phyloP scores from a whole-genome alignment of 768 basidiomycete species.

The Pulveroboletus sp. region DNA sequence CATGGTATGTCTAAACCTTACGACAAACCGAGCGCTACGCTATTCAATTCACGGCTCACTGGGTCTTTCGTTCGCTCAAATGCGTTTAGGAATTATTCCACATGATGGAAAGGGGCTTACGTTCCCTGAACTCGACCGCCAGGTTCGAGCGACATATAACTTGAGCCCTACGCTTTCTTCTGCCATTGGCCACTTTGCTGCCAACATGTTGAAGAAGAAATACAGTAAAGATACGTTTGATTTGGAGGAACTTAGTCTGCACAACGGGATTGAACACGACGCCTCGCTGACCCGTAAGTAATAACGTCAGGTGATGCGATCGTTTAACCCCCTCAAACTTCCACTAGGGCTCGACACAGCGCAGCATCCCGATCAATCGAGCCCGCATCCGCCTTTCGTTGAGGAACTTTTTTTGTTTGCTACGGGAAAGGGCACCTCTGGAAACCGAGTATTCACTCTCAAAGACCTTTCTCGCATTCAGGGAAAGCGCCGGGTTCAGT shows the following conservation, averaged over 20 bases:
- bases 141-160: constrained; percentile 57
- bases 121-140: constrained; percentile 39
- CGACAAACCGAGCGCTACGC: constrained; percentile 32
- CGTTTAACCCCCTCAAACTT: neutral
- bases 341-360: constrained; percentile 50
- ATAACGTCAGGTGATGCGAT: neutral
- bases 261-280: neutral
- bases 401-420: constrained; percentile 54
- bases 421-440: constrained; percentile 51
- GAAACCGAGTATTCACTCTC: constrained; percentile 45
- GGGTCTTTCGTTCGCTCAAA: neutral
- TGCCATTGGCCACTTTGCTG: constrained; percentile 55
- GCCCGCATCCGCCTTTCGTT: constrained; percentile 45
- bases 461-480: constrained; percentile 55
- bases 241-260: constrained; percentile 39
- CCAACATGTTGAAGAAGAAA: constrained; percentile 51
- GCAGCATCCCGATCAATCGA: constrained; percentile 48
- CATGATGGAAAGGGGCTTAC: constrained; percentile 64
- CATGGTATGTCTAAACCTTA: constrained; percentile 57
- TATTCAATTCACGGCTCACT: neutral
- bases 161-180: constrained; percentile 62
- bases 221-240: constrained; percentile 58
- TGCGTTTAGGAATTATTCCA: constrained; percentile 37
- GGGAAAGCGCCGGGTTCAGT: constrained; percentile 57
- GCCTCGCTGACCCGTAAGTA: constrained; percentile 21